Conservation (phyloP, 176 grass and related monocot genomes). For the Typha latifolia region DNA sequence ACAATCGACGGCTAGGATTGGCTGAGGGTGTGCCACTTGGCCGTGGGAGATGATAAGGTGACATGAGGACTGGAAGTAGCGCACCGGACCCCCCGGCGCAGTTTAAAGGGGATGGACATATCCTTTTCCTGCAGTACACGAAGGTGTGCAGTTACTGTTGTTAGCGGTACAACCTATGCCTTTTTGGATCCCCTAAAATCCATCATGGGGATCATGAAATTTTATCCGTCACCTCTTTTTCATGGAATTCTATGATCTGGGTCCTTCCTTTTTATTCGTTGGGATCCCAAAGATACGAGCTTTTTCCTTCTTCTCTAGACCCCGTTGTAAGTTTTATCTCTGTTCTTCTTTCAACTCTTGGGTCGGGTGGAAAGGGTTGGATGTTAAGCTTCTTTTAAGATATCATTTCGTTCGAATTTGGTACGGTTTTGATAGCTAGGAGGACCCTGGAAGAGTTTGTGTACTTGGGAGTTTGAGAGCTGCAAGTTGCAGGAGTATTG, state of each 20-base stretch:
- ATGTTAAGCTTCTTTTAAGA: neutral
- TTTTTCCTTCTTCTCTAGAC: neutral
- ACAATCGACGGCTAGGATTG: neutral
- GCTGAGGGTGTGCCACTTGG: neutral
- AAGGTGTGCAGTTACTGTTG: neutral
- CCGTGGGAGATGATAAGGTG: neutral
- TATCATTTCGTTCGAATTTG: neutral
- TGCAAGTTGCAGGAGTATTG: neutral
- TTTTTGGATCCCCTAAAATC: constrained; percentile 8
- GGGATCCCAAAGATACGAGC: neutral
- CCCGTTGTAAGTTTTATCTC: constrained; percentile 4
- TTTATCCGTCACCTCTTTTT: constrained; percentile 3
- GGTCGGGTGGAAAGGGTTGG: neutral
- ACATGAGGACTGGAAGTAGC: no score
- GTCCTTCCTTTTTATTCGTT: constrained; percentile 1
- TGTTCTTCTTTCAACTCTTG: neutral
- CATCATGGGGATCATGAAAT: constrained; percentile 14
- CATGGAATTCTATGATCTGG: constrained; percentile 7
- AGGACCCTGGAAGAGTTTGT: neutral
- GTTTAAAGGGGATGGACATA: constrained; percentile 9
- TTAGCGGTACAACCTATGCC: no score
- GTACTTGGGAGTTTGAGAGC: neutral
- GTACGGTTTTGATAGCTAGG: neutral
- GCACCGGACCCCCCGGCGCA: neutral
- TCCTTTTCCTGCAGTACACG: constrained; percentile 20